Evolutionary conservation across 768 basidiomycete species (phyloP), one percentile per base, ranked within the genome.

Genomic region (Termitomyces bulborhizus): DNA sequence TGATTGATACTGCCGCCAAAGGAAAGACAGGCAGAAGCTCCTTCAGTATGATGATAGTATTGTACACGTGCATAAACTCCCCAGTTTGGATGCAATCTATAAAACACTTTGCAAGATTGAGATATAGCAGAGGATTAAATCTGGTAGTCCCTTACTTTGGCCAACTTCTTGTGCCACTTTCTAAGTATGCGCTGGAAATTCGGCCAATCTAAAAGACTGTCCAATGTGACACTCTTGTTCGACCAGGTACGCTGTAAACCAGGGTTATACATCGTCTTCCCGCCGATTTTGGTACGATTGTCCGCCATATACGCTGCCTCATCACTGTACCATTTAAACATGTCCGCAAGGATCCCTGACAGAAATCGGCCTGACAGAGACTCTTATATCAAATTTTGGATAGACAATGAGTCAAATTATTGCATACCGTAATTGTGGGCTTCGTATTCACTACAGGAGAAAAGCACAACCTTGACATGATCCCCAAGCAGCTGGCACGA

Each of bases 21-120:
- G 96, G 96, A 71, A 97, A 97, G 48, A 91, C 87, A 1, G 90
- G 86, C 31, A 94, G 78, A 21, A 98, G 83, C 68, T 97, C 92
- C 65, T 94, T 92, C 59, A 97, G 76, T 29, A 99, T 86, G 39
- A 95, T 83, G 69, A 98, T 90, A n/a, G 92, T 81, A 66, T 99
- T 99, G 70, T 96, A 95, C 52, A 98, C 90, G 63, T 93, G 93
- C 90, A 98, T 96, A 68, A 95, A 98, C 64, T 95, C 95, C 48
- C 82, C 83, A 2, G 93, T 88, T 63, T 86, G 80, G 57, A 98
- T 86, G 65, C 89, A 93, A 32, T 84, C 86, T 18, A 79, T 74
- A 60, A 98, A 83, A 54, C 83, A 84, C 94, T 94, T 63, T 18
- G 34, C 39, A 40, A 36, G 31, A 29, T 9, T 55, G 37, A 58